These are phyloP conservation scores for Nicotiana tomentosiformis DNA, from an alignment of 257 asterid genomes.

Conservation along the genomic window DNA sequence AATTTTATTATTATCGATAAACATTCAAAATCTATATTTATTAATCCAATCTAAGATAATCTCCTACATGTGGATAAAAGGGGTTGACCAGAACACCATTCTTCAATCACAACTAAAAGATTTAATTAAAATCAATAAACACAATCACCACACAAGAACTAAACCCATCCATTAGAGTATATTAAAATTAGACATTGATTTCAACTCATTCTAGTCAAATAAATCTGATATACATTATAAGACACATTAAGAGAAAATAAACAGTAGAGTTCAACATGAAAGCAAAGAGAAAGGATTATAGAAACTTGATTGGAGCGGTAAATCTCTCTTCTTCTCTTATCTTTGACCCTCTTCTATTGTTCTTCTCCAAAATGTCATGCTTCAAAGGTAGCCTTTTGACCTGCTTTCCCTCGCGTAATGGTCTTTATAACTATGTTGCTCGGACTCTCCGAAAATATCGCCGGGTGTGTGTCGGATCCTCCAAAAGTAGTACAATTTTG, in stretches of 20 bases:
- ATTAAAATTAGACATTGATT: not conserved
- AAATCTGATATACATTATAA: not conserved
- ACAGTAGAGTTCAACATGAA: not conserved
- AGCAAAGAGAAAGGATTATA: not conserved
- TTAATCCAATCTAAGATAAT: not conserved
- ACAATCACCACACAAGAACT: not conserved
- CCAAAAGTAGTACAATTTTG: too few species aligned
- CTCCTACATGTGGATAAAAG: not conserved
- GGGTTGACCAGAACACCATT: not conserved
- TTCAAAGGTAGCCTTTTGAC: not conserved
- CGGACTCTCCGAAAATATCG: too few species aligned
- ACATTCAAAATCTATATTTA: not conserved
- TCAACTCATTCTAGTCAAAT: not conserved
- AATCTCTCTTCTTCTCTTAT: not conserved
- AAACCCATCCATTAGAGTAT: not conserved
- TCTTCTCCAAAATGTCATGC: not conserved
- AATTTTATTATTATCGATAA: not conserved
- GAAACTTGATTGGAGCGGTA: not conserved
- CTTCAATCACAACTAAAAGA: not conserved
- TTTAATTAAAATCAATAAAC: not conserved
- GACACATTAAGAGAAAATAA: not conserved
- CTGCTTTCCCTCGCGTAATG: not conserved
- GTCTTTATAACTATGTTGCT: not conserved
- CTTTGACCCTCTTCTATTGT: not conserved
- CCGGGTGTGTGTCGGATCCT: too few species aligned